A percentile compares a stretch with the other conserved stretches of the same genome.
Conservation (phyloP, 2,329 filamentous ascomycete species). For the Coniochaeta sp. region DNA sequence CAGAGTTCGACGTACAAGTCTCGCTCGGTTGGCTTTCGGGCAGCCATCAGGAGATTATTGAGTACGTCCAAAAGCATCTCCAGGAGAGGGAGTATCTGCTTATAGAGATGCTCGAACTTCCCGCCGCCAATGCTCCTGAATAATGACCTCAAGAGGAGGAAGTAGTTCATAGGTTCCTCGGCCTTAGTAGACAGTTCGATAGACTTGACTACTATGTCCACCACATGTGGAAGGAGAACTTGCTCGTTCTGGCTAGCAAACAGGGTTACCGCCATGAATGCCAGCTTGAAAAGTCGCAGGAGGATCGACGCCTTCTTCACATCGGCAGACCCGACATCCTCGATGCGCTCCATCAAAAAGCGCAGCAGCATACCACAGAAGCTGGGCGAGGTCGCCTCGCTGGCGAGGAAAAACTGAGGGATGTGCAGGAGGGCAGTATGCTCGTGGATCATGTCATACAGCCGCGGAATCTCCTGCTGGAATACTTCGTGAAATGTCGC, state of each 20-base stretch:
- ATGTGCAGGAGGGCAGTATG: conserved; percentile 91
- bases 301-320: conserved; percentile 90
- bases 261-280: conserved; percentile 97
- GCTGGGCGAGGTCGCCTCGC: conserved; percentile 92
- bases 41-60: conserved; percentile 87
- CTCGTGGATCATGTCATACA: conserved; percentile 97
- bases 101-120: conserved; percentile 95
- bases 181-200: conserved; percentile 94
- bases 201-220: conserved; percentile 94
- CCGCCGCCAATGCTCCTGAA: conserved; percentile 97
- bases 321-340: conserved; percentile 88
- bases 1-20: conserved; percentile 97
- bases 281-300: conserved; percentile 90
- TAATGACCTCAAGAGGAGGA: conserved; percentile 81
- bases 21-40: conserved; percentile 80
- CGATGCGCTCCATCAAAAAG: conserved; percentile 94
- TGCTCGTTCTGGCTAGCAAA: conserved; percentile 94
- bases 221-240: conserved; percentile 89
- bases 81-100: conserved; percentile 89
- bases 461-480: conserved; percentile 89
- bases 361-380: conserved; percentile 98
- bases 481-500: conserved; percentile 99
- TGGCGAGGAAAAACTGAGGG: conserved; percentile 97
- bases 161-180: conserved; percentile 98
- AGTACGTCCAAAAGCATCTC: conserved; percentile 98